phyloP scores from a whole-genome alignment of 2,329 filamentous ascomycete species.

The Hypoxylon sp. region DNA sequence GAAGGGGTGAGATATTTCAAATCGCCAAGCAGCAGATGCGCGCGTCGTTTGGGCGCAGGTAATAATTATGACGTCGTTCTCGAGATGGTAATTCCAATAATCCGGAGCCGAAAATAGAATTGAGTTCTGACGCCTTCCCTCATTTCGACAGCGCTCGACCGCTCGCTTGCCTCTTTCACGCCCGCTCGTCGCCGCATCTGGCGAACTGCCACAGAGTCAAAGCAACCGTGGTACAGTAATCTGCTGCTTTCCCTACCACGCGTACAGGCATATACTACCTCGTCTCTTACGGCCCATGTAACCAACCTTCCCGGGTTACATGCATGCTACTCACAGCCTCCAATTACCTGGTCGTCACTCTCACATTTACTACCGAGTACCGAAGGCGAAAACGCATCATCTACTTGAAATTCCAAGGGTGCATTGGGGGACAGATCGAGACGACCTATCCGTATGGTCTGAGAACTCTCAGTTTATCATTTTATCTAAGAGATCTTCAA shows the following conservation, averaged over 20 bases:
- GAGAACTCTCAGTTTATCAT: neutral
- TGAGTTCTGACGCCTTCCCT: conserved; percentile 24
- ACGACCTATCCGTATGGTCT: too few relatives aligned
- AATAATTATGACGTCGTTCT: conserved; percentile 24
- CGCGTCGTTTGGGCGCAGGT: neutral
- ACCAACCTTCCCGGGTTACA: neutral
- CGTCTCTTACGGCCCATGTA: conserved; percentile 1
- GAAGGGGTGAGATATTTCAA: conserved; percentile 7
- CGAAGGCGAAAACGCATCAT: neutral
- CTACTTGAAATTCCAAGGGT: neutral
- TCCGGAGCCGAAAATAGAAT: conserved; percentile 4
- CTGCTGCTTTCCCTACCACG: neutral
- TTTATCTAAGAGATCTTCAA: too few relatives aligned
- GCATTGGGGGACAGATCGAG: neutral
- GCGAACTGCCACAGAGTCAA: conserved; percentile 1
- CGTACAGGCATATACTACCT: too few relatives aligned
- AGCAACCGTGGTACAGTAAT: neutral
- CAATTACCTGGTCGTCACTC: neutral
- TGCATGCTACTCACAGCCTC: conserved; percentile 2
- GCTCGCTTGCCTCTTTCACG: conserved; percentile 2
- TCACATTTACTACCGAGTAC: conserved; percentile 2
- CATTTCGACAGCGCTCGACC: conserved; percentile 4
- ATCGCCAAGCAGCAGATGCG: conserved; percentile 14
- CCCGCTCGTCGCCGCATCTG: neutral
- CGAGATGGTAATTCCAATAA: neutral